Percentiles rank a stretch among this genome's conserved stretches.
phyloP scores from a whole-genome alignment of 495 filamentous ascomycete genomes.

The Massariosphaeria phaeospora region DNA sequence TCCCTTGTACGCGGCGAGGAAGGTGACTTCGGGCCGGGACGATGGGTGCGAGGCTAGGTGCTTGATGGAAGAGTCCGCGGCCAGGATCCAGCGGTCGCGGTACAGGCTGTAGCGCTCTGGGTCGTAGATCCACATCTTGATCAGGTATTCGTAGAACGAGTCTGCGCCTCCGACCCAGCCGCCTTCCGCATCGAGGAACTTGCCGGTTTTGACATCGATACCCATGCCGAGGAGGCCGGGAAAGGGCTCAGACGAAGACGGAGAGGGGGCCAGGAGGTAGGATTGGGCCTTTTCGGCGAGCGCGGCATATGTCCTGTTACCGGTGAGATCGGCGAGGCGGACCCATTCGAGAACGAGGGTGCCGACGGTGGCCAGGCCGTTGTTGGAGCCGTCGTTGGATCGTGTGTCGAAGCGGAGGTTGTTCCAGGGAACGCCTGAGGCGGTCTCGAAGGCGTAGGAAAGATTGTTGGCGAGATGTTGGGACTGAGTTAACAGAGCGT shows the following conservation, averaged over 20 bases:
- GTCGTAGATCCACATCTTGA: conserved; percentile 91
- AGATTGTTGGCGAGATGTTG: conserved; percentile 64
- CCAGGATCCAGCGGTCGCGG: conserved; percentile 58
- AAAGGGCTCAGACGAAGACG: conserved; percentile 61
- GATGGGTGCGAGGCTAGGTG: conserved; percentile 69
- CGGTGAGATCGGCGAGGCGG: conserved; percentile 70
- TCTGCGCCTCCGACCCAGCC: conserved; percentile 80
- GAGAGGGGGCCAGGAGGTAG: conserved; percentile 64
- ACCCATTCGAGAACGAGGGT: conserved; percentile 74
- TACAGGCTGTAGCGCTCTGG: conserved; percentile 51
- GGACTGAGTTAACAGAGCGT: conserved; percentile 61
- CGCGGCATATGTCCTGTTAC: conserved; percentile 58
- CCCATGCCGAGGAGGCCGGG: conserved; percentile 70
- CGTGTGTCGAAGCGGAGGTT: conserved; percentile 55
- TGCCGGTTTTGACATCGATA: conserved; percentile 59
- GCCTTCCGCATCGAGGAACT: conserved; percentile 61
- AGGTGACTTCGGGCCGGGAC: conserved; percentile 67
- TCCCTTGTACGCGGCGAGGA: conserved; percentile 59
- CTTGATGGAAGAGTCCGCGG: conserved; percentile 70
- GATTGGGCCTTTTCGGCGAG: conserved; percentile 66
- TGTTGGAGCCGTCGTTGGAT: conserved; percentile 16
- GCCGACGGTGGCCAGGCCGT: conserved; percentile 38
- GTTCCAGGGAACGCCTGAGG: conserved; percentile 72
- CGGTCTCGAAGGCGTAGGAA: conserved; percentile 72
- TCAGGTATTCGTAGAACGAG: conserved; percentile 86